phyloP scores from a whole-genome alignment of 2,329 filamentous ascomycete genomes.

The Trichoderma sp. region DNA sequence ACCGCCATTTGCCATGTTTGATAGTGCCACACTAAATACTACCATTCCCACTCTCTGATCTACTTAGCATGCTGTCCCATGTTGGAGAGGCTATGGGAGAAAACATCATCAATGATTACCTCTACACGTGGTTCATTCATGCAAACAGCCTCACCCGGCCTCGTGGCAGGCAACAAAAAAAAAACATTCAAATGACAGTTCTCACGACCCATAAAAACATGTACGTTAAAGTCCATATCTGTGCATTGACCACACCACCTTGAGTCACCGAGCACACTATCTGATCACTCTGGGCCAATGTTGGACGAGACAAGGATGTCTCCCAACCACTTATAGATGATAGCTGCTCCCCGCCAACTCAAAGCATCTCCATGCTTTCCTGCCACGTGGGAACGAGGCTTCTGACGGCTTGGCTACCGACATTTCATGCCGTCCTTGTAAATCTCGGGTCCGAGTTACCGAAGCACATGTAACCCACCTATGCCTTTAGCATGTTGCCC shows the following conservation, averaged over 20 bases:
- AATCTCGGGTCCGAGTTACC: not conserved
- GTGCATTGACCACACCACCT: not conserved
- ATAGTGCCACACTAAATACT: not conserved
- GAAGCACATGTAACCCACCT: not conserved
- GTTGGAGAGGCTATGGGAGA: not conserved
- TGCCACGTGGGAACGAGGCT: not conserved
- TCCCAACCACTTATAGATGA: not conserved
- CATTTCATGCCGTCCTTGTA: not conserved
- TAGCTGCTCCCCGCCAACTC: not conserved
- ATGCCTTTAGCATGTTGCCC: slow-evolving; percentile 12
- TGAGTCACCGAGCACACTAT: not conserved
- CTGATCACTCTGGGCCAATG: not conserved
- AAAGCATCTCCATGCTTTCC: not conserved
- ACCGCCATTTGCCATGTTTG: not conserved
- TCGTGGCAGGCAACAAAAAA: not conserved
- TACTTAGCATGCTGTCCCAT: not conserved
- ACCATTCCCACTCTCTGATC: not conserved
- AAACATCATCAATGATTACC: not conserved
- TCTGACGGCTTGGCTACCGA: not conserved
- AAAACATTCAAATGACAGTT: not conserved
- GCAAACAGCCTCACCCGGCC: not conserved
- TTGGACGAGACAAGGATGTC: not conserved
- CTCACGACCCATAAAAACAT: not conserved
- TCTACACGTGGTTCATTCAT: not conserved
- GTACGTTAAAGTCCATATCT: not conserved